Conservation (phyloP, 1,284 basidiomycete genomes). For the Sporisorium graminicola region DNA sequence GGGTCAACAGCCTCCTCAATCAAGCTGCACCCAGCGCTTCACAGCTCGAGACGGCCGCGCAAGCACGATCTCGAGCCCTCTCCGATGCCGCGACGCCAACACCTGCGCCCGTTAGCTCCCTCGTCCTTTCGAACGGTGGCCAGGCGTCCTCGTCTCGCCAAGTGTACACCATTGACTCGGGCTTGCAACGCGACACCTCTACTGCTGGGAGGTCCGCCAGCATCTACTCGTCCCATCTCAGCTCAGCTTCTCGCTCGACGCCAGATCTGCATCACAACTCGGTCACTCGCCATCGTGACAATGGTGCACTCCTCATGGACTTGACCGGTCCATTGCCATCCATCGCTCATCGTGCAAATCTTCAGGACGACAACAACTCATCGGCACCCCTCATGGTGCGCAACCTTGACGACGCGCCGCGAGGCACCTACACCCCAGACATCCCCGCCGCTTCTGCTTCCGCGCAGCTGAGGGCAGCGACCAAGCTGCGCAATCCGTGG, state of each 20-base stretch:
- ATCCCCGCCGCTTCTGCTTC: conserved; percentile 29
- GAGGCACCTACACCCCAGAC: conserved; percentile 47
- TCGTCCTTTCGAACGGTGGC: conserved; percentile 21
- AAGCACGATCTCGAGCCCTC: conserved; percentile 29
- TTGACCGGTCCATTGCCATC: conserved; percentile 23
- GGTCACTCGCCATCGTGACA: conserved; percentile 39
- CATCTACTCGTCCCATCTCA: conserved; percentile 49
- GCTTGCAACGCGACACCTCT: conserved; percentile 27
- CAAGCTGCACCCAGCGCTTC: conserved; percentile 23
- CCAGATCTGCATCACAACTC: conserved; percentile 38
- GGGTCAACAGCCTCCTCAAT: conserved; percentile 44
- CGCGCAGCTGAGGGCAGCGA: conserved; percentile 14
- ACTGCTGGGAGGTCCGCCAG: conserved; percentile 17
- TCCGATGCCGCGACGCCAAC: conserved; percentile 22
- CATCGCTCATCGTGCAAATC: conserved; percentile 13
- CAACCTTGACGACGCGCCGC: conserved; percentile 56
- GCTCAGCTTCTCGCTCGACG: conserved; percentile 41
- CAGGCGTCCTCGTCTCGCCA: conserved; percentile 15
- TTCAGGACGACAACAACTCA: background rate
- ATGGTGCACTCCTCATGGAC: conserved; percentile 38
- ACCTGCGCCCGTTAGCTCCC: conserved; percentile 37
- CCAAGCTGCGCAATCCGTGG: conserved; percentile 39
- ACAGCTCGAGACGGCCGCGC: conserved; percentile 40
- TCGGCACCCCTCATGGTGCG: conserved; percentile 40
- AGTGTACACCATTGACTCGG: conserved; percentile 41